Evolutionary conservation across 495 filamentous ascomycete species (phyloP).

Genomic region (Penicillium samsonianum): DNA sequence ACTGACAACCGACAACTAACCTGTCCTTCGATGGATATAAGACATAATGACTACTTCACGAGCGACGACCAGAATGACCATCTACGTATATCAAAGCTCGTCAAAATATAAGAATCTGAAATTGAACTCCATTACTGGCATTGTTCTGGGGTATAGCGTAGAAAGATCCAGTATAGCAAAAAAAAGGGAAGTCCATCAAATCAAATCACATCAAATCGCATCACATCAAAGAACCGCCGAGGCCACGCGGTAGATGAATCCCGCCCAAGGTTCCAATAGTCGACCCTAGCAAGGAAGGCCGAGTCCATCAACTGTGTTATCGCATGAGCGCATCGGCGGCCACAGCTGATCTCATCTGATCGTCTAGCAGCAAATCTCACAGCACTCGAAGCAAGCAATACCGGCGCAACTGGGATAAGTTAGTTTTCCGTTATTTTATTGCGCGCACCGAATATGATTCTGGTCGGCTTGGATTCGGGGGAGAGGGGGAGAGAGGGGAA

Average conservation of each 20-base stretch:
- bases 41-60: not conserved
- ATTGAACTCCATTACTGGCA: conserved; percentile 12
- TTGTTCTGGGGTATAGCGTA: conserved; percentile 17
- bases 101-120: conserved; percentile 3
- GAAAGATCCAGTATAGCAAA: conserved; percentile 2
- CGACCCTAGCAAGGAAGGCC: too few relatives aligned
- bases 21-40: not conserved
- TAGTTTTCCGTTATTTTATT: conserved; percentile 11
- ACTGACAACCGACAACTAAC: not conserved
- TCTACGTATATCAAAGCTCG: not conserved
- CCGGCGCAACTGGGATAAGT: conserved; percentile 40
- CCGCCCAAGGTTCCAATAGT: not conserved
- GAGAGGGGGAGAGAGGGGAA: conserved; percentile 5
- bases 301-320: not conserved
- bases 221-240: not conserved
- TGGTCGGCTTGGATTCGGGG: not conserved
- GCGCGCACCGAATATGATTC: not conserved
- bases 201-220: not conserved
- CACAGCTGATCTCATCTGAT: conserved; percentile 1
- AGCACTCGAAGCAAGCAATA: conserved; percentile 48
- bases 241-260: not conserved
- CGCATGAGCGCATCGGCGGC: not conserved
- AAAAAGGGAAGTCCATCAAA: conserved; percentile 1
- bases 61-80: not conserved
- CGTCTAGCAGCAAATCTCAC: conserved; percentile 47